Evolutionary conservation across 2,329 filamentous ascomycete genomes (phyloP), one percentile per base, ranked within the genome.

Genomic region (Botrytis aclada): DNA sequence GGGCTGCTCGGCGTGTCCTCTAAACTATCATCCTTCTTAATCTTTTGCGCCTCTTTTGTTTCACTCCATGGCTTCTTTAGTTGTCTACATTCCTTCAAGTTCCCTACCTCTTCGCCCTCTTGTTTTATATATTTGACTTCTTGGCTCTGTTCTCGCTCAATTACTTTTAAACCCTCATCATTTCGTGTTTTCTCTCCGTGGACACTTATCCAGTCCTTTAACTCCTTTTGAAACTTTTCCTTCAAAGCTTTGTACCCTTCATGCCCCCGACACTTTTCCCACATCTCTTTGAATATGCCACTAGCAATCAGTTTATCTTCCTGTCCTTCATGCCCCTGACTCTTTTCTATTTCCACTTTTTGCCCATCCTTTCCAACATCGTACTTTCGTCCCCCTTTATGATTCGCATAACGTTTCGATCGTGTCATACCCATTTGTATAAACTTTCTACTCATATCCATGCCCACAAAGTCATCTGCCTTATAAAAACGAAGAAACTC

Each of bases 401-500:
- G 82, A 74, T 89, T 89, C 25, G 87, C 87, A 81, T 90, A 90
- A 73, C 88, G 80, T 76, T 86, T 88, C 3, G 88, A 85, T 25
- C 89, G 80, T 32, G 88, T 90, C 87, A 90, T 90, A 2, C 88
- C 86, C 89, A 90, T 91, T 79, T 90, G 88, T 10, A 90, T 83
- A 76, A 89, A 91, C 77, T 90, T 91, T 39, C 88, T 82, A 29
- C 84, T 81, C 88, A 90, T 90, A 72, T 91, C 89, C 83, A 89
- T 89, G 18, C 89, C 89, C 0, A 90, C 86, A 72, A 91, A 89
- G 78, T 90, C 88, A 5, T 81, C 82, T 10, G 82, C 77, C 1
- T 79, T 77, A n/a, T 86, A 82, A 77, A 88, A 90, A 16, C 82
- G 81, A 22, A 85, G 78, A 76, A 90, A 91, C 4, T 84, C 83